Base-by-base conservation (phyloP, 148 eudicot species). In the Camellia sinensis region DNA sequence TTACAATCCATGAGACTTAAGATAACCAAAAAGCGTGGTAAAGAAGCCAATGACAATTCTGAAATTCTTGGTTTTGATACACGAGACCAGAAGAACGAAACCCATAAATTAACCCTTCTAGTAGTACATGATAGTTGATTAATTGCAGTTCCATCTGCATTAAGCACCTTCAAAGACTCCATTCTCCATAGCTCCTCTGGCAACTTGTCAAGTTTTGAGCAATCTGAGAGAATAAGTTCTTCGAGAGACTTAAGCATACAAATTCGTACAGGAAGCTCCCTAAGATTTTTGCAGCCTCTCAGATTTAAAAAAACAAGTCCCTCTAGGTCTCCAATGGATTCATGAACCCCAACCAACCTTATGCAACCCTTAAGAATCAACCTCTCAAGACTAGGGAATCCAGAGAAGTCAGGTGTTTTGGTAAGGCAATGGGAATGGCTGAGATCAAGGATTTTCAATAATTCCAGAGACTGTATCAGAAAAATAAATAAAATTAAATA, bases 211-310 rank as follows among this genome's bases (percentile, higher is more conserved):
- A 78, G 71, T 48, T 17, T 67, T 8, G 52, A 67, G 63, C 80
- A 78, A 18, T 61, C 80, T 21, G 63, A 52, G 7, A 78, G 62
- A 65, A 52, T 65, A 6, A 78, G 63, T 15, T n/a, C 48, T 6
- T 29, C 29, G 14, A 78, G 80, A 40, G 72, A 78, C 21, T 67
- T 77, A 10, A 66, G 72, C 62, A 2, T 43, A 13, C 57, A 22
- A 61, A 65, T 44, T 10, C 15, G 19, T 41, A 15, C 19, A 21
- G 80, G 71, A 77, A 77, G 68, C 67, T 29, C 48, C 80, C 17
- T 22, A 4, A 77, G 72, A 46, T 52, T 77, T 77, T 64, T 66
- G 14, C 80, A 77, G 45, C 61, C 72, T 66, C 63, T 76, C 2
- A 76, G 70, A 63, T 76, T 76, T 60, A 63, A 48, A 2, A 59